Evolutionary conservation across 202 grass and related monocot genomes (phyloP).

Genomic region (Carex arenaria): DNA sequence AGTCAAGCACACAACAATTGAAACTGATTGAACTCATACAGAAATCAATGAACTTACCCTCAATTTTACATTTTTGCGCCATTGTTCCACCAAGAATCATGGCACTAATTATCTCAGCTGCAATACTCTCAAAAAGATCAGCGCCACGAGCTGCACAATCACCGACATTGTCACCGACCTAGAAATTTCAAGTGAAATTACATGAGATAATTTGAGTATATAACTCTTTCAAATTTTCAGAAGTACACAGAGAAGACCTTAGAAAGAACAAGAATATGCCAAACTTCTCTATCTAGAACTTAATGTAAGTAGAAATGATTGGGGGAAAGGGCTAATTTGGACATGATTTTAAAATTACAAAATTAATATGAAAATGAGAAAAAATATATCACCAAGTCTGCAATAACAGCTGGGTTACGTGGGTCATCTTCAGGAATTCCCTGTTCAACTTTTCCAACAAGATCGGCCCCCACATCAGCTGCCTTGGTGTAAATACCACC

Average conservation of each 20-base stretch:
- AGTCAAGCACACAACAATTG: neutral
- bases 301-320: neutral
- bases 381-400: slow-evolving; percentile 65
- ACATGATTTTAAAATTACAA: neutral
- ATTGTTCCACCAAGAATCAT: slow-evolving; percentile 99
- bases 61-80: slow-evolving; percentile 98
- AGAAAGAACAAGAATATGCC: neutral
- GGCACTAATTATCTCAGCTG: slow-evolving; percentile 99
- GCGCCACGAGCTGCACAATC: slow-evolving; percentile 96
- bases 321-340: neutral
- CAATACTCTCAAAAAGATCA: slow-evolving; percentile 99
- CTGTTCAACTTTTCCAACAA: slow-evolving; percentile 95
- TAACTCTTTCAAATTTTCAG: neutral
- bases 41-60: slow-evolving; percentile 42
- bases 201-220: slow-evolving; percentile 19
- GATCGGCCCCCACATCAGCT: slow-evolving; percentile 97
- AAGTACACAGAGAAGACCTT: neutral
- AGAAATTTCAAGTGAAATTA: slow-evolving; percentile 3
- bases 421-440: slow-evolving; percentile 99
- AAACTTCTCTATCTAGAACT: neutral
- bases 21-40: neutral
- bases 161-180: slow-evolving; percentile 99
- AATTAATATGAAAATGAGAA: neutral
- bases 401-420: slow-evolving; percentile 97
- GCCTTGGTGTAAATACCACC: slow-evolving; percentile 98